Conservation (phyloP, 768 basidiomycete species). For the Boletus patriciae region DNA sequence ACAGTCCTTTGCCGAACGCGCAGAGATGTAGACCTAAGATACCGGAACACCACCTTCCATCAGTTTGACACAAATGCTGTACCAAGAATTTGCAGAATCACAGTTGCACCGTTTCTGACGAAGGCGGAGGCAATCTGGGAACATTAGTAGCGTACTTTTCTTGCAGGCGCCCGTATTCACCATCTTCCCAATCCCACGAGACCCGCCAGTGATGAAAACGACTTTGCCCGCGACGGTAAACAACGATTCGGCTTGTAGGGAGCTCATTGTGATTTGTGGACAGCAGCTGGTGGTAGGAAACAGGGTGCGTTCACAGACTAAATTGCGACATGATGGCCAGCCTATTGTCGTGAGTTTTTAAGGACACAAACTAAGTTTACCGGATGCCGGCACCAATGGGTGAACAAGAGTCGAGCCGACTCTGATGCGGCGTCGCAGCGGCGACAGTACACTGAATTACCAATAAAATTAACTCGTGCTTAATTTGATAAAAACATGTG, state of each 20-base stretch:
- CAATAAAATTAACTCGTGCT: constrained; percentile 24
- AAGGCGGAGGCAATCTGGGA: constrained; percentile 62
- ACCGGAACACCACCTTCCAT: neutral
- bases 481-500: constrained; percentile 25
- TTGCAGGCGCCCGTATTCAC: constrained; percentile 30
- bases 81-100: constrained; percentile 18
- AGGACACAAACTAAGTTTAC: constrained; percentile 12
- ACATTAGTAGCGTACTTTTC: constrained; percentile 5
- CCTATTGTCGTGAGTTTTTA: constrained; percentile 20
- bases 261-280: constrained; percentile 38
- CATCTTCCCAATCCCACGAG: constrained; percentile 67
- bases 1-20: constrained; percentile 54
- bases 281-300: neutral
- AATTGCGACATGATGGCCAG: constrained; percentile 1
- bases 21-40: constrained; percentile 59
- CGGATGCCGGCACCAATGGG: constrained; percentile 8
- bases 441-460: constrained; percentile 14
- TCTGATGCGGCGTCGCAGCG: too few species aligned
- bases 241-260: constrained; percentile 37
- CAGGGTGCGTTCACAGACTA: neutral
- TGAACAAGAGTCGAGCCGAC: neutral
- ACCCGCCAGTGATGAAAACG: constrained; percentile 66
- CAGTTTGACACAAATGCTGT: constrained; percentile 11
- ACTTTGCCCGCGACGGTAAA: constrained; percentile 55
- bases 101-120: constrained; percentile 60